Evolutionary conservation across 805 yeast genomes (phyloP), one percentile per base, ranked within the genome.

Genomic region (Hanseniaspora vineae): DNA sequence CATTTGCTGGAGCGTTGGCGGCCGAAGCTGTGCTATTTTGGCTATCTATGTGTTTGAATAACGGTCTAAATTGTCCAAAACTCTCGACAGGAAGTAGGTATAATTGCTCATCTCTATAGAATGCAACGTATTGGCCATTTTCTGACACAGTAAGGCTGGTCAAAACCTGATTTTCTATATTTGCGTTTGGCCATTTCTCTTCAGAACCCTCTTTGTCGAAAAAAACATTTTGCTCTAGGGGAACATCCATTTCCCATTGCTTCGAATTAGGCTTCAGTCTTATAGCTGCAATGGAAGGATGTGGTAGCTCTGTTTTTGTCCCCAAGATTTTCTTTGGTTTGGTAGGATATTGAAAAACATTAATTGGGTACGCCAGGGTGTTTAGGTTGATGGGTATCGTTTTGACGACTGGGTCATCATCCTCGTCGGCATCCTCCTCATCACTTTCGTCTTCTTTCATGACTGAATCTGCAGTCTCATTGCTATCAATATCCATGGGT

Each of bases 41-140:
- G 39, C 73, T 78, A 59, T 88, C 95, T 42, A 88, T 77, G 59
- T 89, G 85, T 53, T 73, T 75, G 66, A 92, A 86, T 55, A 76
- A 75, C 2, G 97, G 92, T 54, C 96, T 73, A 51, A 92, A 62
- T 62, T 90, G 97, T 0, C 82, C 76, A 0, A 84, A 76, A 18
- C 78, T 71, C 35, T 77, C 74, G 1, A 89, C 69, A 1, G 90
- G 84, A 1, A 76, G 64, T 51, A 90, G 61, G 45, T 84, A 77
- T 8, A 87, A 57, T 55, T 73, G 78, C 15, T 73, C 75, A 31
- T 74, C 66, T 37, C 61, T 55, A 39, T 73, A 62, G 15, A 31
- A 44, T 23, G 32, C 19, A 42, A 39, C 49, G 12, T 70, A 74
- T 54, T 74, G 76, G 0, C 82, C 83, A 33, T 71, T 72, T 33